Evolutionary conservation across 805 yeast species (phyloP), one percentile per base, ranked within the genome.

Genomic region (Ogataea sp.): DNA sequence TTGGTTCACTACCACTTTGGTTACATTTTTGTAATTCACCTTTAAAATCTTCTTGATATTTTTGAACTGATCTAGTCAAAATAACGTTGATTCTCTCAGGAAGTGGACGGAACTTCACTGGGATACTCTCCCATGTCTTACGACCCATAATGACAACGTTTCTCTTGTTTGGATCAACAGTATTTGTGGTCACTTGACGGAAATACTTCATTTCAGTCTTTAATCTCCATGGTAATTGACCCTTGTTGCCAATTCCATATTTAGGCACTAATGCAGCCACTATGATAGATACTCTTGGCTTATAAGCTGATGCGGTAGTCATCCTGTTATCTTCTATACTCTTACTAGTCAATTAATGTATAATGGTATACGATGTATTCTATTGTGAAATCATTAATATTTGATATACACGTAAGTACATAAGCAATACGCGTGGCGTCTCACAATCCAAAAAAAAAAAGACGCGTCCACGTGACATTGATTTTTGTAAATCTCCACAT

Each of bases 121-220:
- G 97, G 25, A 93, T 89, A 7, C 95, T 84, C 25, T 88, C 93
- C 95, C 97, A 93, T 2, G 97, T 90, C 54, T 80, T 83, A 43
- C 97, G 71, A 13, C 98, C 98, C 98, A 93, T 93, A 3, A 93
- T 70, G 13, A 93, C 97, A 0, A 85, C 94, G 55, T 87, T 86
- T 30, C 47, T 52, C 43, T 60, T 62, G 1, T 42, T 42, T n/a
- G 62, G 56, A 20, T 52, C 55, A 6, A 34, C 34, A 18, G 63
- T 59, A 3, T 55, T 56, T 3, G 78, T 61, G 0, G 98, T 93
- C 14, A 86, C 80, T 42, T 76, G 74, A 44, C 75, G 72, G 65
- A 93, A 93, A 55, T 79, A 93, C 54, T 78, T 76, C 83, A 93
- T 85, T 57, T 93, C 98, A 38, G 80, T 70, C 40, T 77, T 70